Conservation (phyloP, 192 early-diverging fungal species). For the Coemansia sp. region DNA sequence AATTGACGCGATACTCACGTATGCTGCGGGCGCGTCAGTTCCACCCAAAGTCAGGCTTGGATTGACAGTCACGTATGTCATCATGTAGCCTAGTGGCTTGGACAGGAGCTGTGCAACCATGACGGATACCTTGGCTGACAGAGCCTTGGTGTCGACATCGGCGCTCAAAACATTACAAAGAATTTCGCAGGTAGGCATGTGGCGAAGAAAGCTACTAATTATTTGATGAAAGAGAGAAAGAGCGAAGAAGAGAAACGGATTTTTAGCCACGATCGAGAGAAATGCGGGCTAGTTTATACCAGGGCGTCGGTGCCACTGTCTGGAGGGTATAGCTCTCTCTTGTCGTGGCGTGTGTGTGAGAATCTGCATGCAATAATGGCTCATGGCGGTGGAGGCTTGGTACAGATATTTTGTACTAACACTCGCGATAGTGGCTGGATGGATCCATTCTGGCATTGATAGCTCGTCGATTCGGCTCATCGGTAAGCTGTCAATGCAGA, state of each 20-base stretch:
- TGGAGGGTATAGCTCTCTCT: too few species aligned
- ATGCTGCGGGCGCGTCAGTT: conserved; percentile 25
- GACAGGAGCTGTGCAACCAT: conserved; percentile 31
- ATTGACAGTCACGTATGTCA: conserved; percentile 16
- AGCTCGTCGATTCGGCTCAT: too few species aligned
- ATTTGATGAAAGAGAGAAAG: neutral
- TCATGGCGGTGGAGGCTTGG: too few species aligned
- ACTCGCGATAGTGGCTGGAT: too few species aligned
- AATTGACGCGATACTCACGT: conserved; percentile 23
- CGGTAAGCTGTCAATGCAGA: neutral
- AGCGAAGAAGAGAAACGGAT: too few species aligned
- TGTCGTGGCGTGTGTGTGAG: too few species aligned
- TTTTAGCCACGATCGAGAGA: too few species aligned
- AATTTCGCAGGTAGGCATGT: conserved; percentile 28
- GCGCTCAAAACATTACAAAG: conserved; percentile 18
- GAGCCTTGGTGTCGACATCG: conserved; percentile 14
- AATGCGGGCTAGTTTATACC: too few species aligned
- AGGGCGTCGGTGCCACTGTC: too few species aligned
- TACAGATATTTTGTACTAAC: too few species aligned
- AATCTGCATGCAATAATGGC: too few species aligned
- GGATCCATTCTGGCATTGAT: too few species aligned
- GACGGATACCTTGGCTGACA: conserved; percentile 21
- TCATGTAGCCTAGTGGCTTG: conserved; percentile 31
- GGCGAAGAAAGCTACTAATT: neutral
- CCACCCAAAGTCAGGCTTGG: conserved; percentile 27